Evolutionary conservation across 1,139 yeast genomes (phyloP), one percentile per base, ranked within the genome.

Genomic region (Suhomyces wounanorum): DNA sequence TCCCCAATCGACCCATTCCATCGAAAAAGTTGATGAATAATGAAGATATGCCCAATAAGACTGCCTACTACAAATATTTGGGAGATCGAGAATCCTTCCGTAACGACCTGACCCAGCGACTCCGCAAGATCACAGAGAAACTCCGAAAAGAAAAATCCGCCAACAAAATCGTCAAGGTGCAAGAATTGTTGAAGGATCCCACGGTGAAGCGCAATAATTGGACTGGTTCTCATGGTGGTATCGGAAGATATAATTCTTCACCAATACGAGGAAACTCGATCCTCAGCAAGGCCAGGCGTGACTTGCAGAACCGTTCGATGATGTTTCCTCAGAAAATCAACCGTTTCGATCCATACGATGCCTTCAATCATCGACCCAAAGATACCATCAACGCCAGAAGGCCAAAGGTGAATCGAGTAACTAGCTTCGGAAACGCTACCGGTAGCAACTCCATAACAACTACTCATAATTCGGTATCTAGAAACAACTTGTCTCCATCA

Each of bases 31-130:
- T 41, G 8, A 23, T 40, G 31, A 43, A 40, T 10, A 23, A 45
- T 2, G 51, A 43, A 13, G 45, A 51, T 8, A 74, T 73, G 78
- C 75, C 78, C 14, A 73, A 58, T 72, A 82, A 53, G 66, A 63
- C 61, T 43, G 59, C 81, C 10, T 83, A 78, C 60, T 58, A 67
- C 48, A 68, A 67, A 55, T 81, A 81, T 56, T 62, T 64, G 17
- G 60, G 68, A 25, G 86, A 83, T 47, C 68, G 78, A 33, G 73
- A 74, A 23, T 61, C 63, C 48, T 80, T 81, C 57, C 70, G 82
- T 49, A 77, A 77, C 48, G 73, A 77, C 54, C 79, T 83, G 14
- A 77, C 84, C 1, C 77, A 73, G 49, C 67, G 82, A 49, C 65
- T 82, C 42, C 68, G 85, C 52, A 62, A 67, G 43, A 69, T 78